phyloP scores from a whole-genome alignment of 331 rosid species.

The Quercus lobata region DNA sequence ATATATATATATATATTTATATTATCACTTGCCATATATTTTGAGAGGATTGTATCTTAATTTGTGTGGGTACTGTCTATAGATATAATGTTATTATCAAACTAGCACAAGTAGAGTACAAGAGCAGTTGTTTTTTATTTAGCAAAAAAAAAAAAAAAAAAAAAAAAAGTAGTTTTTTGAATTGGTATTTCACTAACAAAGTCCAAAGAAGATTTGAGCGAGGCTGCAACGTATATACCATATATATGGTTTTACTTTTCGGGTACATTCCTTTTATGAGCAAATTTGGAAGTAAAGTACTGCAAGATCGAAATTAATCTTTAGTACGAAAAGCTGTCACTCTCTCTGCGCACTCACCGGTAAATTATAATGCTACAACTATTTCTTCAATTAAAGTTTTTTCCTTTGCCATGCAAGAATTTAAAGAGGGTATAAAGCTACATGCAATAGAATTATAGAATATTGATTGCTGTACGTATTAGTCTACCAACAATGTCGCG shows the following conservation, averaged over 20 bases:
- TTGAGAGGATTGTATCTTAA: too few species aligned
- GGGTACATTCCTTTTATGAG: slow-evolving; percentile 4
- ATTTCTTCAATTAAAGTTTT: background rate
- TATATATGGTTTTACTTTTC: background rate
- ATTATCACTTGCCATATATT: too few species aligned
- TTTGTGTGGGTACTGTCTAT: too few species aligned
- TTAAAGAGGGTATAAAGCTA: background rate
- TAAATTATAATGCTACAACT: background rate
- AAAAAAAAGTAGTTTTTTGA: background rate
- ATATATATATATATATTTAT: too few species aligned
- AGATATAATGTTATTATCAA: too few species aligned
- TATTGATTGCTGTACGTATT: slow-evolving; percentile 13
- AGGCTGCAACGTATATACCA: background rate
- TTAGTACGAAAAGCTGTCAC: background rate
- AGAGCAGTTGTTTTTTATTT: too few species aligned
- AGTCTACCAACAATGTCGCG: slow-evolving; percentile 20
- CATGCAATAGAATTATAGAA: background rate
- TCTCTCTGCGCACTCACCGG: background rate
- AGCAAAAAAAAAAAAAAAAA: too few species aligned
- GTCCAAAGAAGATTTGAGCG: background rate
- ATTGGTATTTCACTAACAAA: background rate
- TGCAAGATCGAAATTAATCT: too few species aligned
- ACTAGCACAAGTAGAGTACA: too few species aligned
- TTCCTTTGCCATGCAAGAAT: slow-evolving; percentile 16
- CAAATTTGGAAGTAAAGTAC: too few species aligned